phyloP scores from a whole-genome alignment of 805 yeast species.

The Wickerhamomyces rabaulensis region DNA sequence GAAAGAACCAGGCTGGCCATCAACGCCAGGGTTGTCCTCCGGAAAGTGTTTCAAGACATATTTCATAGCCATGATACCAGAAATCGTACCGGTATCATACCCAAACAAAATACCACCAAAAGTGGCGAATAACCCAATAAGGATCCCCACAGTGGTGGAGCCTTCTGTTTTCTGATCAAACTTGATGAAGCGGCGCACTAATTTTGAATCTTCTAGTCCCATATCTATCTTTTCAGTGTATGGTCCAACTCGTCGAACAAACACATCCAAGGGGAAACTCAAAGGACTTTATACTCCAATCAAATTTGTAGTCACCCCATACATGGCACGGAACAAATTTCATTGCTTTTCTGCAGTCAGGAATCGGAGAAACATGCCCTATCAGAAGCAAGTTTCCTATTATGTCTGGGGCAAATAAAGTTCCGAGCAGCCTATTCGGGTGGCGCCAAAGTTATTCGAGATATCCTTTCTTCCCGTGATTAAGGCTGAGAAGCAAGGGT shows the following conservation, averaged over 20 bases:
- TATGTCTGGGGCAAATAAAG: too few species aligned
- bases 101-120: slow-evolving; percentile 66
- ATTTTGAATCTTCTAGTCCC: slow-evolving; percentile 31
- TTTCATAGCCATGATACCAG: slow-evolving; percentile 61
- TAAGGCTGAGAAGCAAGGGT: too few species aligned
- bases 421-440: too few species aligned
- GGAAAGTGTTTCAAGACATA: slow-evolving; percentile 42
- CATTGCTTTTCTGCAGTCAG: too few species aligned
- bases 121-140: slow-evolving; percentile 58
- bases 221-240: neutral
- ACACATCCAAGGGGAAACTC: too few species aligned
- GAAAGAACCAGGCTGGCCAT: slow-evolving; percentile 32
- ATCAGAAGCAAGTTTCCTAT: too few species aligned
- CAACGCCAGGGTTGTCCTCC: slow-evolving; percentile 27
- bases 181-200: slow-evolving; percentile 33
- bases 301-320: too few species aligned
- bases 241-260: too few species aligned
- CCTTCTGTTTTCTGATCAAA: slow-evolving; percentile 44
- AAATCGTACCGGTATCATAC: slow-evolving; percentile 64
- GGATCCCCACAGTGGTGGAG: slow-evolving; percentile 42
- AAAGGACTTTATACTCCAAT: neutral
- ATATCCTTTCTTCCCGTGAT: too few species aligned
- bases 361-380: too few species aligned
- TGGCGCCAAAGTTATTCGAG: too few species aligned
- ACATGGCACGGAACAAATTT: too few species aligned